Conservation (phyloP, 2,329 filamentous ascomycete genomes). For the Pseudophaeomoniella oleicola region DNA sequence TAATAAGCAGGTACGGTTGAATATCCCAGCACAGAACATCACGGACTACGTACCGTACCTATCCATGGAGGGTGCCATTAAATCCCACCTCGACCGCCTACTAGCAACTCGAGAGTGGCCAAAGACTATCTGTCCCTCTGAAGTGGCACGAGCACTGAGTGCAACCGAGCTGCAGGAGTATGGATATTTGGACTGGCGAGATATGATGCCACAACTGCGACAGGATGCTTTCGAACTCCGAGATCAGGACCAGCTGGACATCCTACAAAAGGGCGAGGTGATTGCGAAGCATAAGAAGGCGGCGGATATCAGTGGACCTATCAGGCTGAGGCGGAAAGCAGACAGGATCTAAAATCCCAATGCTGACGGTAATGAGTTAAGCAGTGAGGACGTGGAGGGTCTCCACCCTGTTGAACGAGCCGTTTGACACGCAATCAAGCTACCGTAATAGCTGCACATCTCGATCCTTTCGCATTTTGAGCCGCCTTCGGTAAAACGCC, state of each 20-base stretch:
- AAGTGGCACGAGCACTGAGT: constrained; percentile 32
- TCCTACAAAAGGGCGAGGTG: constrained; percentile 33
- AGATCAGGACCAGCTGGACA: constrained; percentile 26
- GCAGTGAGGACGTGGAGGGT: too few species aligned
- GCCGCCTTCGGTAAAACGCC: too few species aligned
- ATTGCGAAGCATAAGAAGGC: background rate
- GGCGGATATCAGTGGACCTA: constrained; percentile 1
- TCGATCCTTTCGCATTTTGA: too few species aligned
- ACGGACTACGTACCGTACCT: too few species aligned
- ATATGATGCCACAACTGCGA: constrained; percentile 31
- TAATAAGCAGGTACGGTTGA: too few species aligned
- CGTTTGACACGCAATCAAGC: too few species aligned
- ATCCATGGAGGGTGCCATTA: background rate
- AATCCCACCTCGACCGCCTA: constrained; percentile 13
- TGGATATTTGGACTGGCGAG: constrained; percentile 25
- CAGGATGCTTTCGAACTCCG: constrained; percentile 26
- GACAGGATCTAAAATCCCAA: too few species aligned
- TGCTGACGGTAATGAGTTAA: too few species aligned
- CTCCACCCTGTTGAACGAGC: too few species aligned
- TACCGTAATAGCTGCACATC: too few species aligned
- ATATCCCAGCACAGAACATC: too few species aligned
- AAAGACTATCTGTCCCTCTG: constrained; percentile 39
- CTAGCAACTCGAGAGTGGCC: constrained; percentile 21
- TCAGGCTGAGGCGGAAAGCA: background rate
- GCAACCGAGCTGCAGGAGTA: constrained; percentile 20